These are phyloP conservation scores for Xylaria intraflava DNA, from an alignment of 495 filamentous ascomycete genomes.

Conservation along the genomic window DNA sequence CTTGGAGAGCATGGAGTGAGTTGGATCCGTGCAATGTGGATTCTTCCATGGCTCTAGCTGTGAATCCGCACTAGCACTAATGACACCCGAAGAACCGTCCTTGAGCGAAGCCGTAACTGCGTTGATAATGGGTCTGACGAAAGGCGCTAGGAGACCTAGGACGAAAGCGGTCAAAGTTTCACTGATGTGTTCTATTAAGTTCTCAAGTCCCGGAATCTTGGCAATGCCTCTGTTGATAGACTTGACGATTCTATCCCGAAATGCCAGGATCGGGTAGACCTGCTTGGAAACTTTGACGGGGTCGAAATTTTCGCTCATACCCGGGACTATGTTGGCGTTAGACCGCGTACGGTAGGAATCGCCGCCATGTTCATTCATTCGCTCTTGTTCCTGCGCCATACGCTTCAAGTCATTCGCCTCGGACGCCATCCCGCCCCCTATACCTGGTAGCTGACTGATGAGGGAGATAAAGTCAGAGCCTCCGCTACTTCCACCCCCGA, in stretches of 20 bases:
- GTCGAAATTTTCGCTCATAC: conserved; percentile 71
- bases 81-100: conserved; percentile 70
- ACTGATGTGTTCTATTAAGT: conserved; percentile 79
- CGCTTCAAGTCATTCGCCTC: conserved; percentile 74
- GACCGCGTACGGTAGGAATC: conserved; percentile 20
- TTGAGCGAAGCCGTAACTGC: conserved; percentile 75
- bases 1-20: conserved; percentile 90
- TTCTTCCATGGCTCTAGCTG: conserved; percentile 92
- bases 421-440: conserved; percentile 60
- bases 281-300: conserved; percentile 70
- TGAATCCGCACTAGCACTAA: conserved; percentile 71
- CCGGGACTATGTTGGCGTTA: conserved; percentile 51
- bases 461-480: conserved; percentile 57
- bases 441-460: conserved; percentile 70
- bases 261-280: conserved; percentile 92
- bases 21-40: conserved; percentile 78
- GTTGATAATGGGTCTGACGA: conserved; percentile 85
- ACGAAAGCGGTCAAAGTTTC: conserved; percentile 88
- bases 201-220: conserved; percentile 85
- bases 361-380: conserved; percentile 41
- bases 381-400: conserved; percentile 66
- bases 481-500: conserved; percentile 22
- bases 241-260: conserved; percentile 87
- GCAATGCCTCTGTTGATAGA: conserved; percentile 76
- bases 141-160: conserved; percentile 81